Conservation (phyloP, 2,329 filamentous ascomycete species). For the Akanthomyces muscarius region DNA sequence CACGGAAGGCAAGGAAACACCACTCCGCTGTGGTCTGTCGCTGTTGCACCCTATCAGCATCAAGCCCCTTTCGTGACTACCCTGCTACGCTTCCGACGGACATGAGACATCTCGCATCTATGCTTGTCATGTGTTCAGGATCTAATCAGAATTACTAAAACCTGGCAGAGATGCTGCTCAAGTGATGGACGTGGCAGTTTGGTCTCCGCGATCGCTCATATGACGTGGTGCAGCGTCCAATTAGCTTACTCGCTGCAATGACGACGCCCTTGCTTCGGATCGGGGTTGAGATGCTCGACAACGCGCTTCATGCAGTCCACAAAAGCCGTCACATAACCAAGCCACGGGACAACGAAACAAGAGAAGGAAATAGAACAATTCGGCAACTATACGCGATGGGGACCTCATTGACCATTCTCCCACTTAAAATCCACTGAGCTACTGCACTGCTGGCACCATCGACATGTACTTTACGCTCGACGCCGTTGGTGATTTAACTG, state of each 20-base stretch:
- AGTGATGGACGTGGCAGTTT: too few relatives aligned
- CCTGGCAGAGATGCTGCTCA: neutral
- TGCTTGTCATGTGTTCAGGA: neutral
- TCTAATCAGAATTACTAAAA: neutral
- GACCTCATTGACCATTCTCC: neutral
- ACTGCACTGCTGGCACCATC: neutral
- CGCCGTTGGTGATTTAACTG: too few relatives aligned
- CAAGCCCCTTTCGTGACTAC: neutral
- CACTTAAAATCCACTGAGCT: neutral
- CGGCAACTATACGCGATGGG: neutral
- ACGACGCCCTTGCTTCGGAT: neutral
- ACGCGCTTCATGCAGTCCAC: neutral
- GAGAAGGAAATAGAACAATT: neutral
- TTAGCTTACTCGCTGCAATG: neutral
- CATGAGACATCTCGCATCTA: neutral
- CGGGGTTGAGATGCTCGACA: neutral
- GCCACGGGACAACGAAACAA: neutral
- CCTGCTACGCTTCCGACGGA: neutral
- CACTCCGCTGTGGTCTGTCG: neutral
- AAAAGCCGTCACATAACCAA: slow-evolving; percentile 1
- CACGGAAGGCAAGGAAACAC: neutral
- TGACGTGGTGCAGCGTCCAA: neutral
- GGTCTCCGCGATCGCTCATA: neutral
- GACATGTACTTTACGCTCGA: too few relatives aligned
- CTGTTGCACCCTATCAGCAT: neutral